Conservation (phyloP, 2,329 filamentous ascomycete genomes). For the Teratosphaeria viscida region DNA sequence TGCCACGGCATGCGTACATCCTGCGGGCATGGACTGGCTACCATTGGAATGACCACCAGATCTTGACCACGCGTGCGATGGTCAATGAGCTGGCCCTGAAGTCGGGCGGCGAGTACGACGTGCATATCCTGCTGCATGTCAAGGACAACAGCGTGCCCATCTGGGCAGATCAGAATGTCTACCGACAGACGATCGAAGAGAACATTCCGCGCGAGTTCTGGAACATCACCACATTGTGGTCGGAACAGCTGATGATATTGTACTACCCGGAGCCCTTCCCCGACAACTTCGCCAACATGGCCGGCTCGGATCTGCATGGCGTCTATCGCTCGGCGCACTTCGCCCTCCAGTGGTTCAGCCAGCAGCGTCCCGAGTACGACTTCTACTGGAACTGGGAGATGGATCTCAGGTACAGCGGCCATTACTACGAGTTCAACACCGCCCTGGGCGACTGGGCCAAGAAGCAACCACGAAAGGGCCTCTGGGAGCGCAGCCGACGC, state of each 20-base stretch:
- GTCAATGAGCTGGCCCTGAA: conserved; percentile 72
- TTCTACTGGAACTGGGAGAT: conserved; percentile 81
- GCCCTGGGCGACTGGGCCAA: conserved; percentile 54
- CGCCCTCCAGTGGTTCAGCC: conserved; percentile 41
- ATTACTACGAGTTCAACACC: conserved; percentile 72
- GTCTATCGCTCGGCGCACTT: conserved; percentile 62
- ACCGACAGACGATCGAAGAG: conserved; percentile 55
- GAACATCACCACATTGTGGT: conserved; percentile 85
- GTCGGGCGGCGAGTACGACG: conserved; percentile 76
- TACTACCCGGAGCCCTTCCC: conserved; percentile 83
- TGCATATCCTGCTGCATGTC: conserved; percentile 77
- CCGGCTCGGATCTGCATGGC: conserved; percentile 61
- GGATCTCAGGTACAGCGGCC: conserved; percentile 69
- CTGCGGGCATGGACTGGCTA: conserved; percentile 78
- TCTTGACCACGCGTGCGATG: conserved; percentile 70
- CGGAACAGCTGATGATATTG: conserved; percentile 81
- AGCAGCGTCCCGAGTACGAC: conserved; percentile 41
- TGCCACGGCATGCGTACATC: conserved; percentile 65
- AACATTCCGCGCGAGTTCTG: conserved; percentile 74
- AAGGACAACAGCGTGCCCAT: conserved; percentile 66
- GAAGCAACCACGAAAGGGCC: conserved; percentile 57
- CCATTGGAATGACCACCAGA: conserved; percentile 65
- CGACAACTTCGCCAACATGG: conserved; percentile 57
- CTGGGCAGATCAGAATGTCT: conserved; percentile 64
- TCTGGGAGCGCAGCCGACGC: conserved; percentile 64